Evolutionary conservation across 2,329 filamentous ascomycete genomes (phyloP), one percentile per base, ranked within the genome.

Genomic region (Aspergillus ruber): DNA sequence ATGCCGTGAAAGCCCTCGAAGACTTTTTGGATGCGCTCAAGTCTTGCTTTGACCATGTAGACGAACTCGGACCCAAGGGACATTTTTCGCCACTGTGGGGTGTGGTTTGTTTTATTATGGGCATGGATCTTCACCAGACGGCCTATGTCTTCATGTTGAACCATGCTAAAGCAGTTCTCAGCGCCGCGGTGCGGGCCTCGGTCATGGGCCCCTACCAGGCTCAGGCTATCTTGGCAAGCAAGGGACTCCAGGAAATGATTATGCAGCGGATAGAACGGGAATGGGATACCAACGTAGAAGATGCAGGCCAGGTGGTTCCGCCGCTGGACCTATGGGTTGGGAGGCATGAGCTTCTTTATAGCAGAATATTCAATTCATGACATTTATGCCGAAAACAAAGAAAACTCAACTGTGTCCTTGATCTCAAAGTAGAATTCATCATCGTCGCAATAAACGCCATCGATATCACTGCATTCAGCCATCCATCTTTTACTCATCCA

Each of bases 201-300:
- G 81, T 84, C 2, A 77, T 84, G 75, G 82, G 82, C 0, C 81
- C 82, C 0, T 85, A 84, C 63, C 80, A 83, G 62, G 78, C 79
- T 15, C 82, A 85, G 56, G 74, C 67, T 18, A 65, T 83, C 23
- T 66, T 85, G 38, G 81, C 81, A 2, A 75, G 77, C 50, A 64
- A 61, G 25, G 70, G 68, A 45, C 55, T 84, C 53, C 75, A 79
- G 58, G 66, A 67, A n/a, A 69, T 74, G 52, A 78, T 84, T 33
- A 59, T 67, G 44, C 65, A 63, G 10, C 68, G 76, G 27, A 72
- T 83, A 29, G 64, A 68, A 44, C 66, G 69, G 43, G 73, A 77
- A 49, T 78, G 74, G 73, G 56, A 72, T 18, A 71, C 63, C 17
- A 58, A 63, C 32, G 72, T 77, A 1, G 75, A 78, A 42, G 74